Base-by-base conservation (phyloP, 1,284 basidiomycete genomes). In the Acaromyces ingoldii region DNA sequence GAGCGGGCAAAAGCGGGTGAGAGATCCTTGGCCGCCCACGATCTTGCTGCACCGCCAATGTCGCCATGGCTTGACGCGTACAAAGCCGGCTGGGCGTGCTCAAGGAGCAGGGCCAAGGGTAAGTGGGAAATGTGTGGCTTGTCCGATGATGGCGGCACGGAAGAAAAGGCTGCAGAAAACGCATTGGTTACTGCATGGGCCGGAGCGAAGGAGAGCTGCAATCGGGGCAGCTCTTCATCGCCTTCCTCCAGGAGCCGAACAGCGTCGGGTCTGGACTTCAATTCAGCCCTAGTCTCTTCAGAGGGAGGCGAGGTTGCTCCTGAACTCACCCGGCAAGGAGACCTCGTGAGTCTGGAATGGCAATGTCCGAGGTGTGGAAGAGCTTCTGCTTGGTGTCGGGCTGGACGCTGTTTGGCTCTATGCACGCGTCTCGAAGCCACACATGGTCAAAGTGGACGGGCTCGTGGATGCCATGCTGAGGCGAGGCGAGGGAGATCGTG, bases 321-420 rank as follows among this genome's bases (percentile, higher is more conserved):
- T 4, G 2, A 3, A 26, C 10, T 19, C n/a, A n/a, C 10, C n/a
- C 24, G 38, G n/a, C 7, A 13, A 40, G 7, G 38, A 13, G 24
- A 81, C 84, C 9, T 84, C 57, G 53, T 51, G 33, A 55, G 21
- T 19, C 17, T 7, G 61, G 34, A 65, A 82, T 79, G 4, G 77
- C 71, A 9, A 78, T 61, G 53, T 77, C 76, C 26, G 67, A 87
- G 0, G 87, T 83, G 44, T 82, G 78, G 70, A 86, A 85, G 1
- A 90, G 79, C 60, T 88, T 88, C 76, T 91, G 89, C 9, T 77
- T 78, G 0, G 85, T 88, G n/a, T 82, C 81, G 0, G 85, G 82
- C 67, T 91, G 85, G 4, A 89, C 78, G 55, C 85, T 64, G 6
- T 77, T 67, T 0, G 76, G 65, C 58, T 83, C 83, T 31, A 78